Evolutionary conservation across 192 early-diverging fungal species (phyloP), one percentile per base, ranked within the genome.

Genomic region (Podila clonocystis): DNA sequence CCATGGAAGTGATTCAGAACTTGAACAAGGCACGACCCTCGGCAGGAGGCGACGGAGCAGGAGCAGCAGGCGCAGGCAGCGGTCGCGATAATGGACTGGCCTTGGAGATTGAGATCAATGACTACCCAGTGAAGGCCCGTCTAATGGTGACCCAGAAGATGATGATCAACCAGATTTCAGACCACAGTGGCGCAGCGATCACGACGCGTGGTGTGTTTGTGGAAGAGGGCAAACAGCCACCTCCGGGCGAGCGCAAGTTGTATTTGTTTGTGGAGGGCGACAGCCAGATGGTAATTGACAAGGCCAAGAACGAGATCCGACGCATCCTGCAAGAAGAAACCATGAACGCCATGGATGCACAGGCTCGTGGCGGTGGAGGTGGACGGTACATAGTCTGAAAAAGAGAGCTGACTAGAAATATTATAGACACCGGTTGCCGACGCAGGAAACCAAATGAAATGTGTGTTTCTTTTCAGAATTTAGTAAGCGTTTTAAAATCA

Each of bases 231-330:
- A 97, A 94, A 83, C 91, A 92, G 57, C 91, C 91, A 45, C 87
- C 83, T 12, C 85, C 90, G 22, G 83, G 84, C 3, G 96, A 98
- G 83, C 90, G 96, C 71, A 98, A 98, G 86, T 82, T 99, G 67
- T 97, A 96, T 76, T 82, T 99, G 86, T 94, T 97, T 69, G 94
- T 99, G 73, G 97, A 99, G 77, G 95, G 94, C 4, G 97, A 99
- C 58, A 93, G 89, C 17, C 93, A 97, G 79, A 84, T 92, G 50
- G 90, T 93, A 9, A 93, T 97, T 19, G 98, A 99, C 67, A 93
- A 91, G 68, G 97, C 98, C 34, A 94, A 94, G 84, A 92, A 86
- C 50, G 98, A 99, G 86, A 95, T 99, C 80, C 94, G 93, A 82
- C 91, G 95, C 15, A 94, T 97, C 66, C 74, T 99, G 63, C 90